phyloP scores from a whole-genome alignment of 2,329 filamentous ascomycete genomes.

The Xylariaceae sp. region DNA sequence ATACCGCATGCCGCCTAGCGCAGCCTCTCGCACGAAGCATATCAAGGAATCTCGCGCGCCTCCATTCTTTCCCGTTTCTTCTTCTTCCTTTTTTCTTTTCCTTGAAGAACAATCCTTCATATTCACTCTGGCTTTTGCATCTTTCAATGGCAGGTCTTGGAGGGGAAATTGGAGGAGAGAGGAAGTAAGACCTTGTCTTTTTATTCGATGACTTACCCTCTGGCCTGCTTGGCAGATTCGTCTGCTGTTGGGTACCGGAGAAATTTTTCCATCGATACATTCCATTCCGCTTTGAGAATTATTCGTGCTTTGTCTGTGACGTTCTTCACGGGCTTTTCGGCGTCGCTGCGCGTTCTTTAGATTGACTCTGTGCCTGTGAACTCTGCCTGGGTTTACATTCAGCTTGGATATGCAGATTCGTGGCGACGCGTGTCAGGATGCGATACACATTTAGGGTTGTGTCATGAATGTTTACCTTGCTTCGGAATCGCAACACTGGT shows the following conservation, averaged over 20 bases:
- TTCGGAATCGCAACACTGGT: no score
- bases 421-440: no score
- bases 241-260: slow-evolving; percentile 33
- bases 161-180: slow-evolving; percentile 68
- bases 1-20: neutral
- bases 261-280: slow-evolving; percentile 37
- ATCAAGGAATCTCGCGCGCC: neutral
- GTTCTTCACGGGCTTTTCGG: no score
- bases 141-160: slow-evolving; percentile 52
- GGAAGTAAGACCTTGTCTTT: slow-evolving; percentile 33
- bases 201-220: slow-evolving; percentile 54
- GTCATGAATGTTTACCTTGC: no score
- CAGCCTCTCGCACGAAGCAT: neutral
- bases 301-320: neutral
- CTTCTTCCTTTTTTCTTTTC: slow-evolving; percentile 19
- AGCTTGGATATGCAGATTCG: no score
- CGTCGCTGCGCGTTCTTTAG: no score
- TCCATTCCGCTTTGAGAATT: neutral
- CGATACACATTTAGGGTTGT: no score
- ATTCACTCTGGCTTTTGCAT: slow-evolving; percentile 62
- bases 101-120: slow-evolving; percentile 45
- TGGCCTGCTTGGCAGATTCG: slow-evolving; percentile 35
- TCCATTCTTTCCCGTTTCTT: neutral
- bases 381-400: no score
- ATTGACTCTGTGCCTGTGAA: no score